Conservation (phyloP, 2,329 filamentous ascomycete genomes). For the Simplicillium sp. region DNA sequence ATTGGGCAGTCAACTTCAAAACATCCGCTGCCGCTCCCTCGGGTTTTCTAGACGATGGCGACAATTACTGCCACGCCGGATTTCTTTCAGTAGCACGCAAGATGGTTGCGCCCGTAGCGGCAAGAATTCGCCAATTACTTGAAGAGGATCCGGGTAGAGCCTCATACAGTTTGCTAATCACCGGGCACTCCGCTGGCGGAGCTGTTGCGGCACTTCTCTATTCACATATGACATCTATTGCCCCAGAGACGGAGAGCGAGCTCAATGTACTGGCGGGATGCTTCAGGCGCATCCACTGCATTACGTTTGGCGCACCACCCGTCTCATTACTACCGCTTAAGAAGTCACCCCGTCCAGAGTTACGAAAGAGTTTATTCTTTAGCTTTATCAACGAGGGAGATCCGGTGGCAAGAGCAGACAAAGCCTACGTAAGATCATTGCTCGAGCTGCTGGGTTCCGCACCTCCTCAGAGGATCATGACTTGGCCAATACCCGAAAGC, state of each 20-base stretch:
- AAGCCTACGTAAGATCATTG: conserved; percentile 62
- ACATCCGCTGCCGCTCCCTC: conserved; percentile 54
- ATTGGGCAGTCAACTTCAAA: conserved; percentile 79
- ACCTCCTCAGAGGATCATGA: conserved; percentile 31
- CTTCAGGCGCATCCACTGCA: conserved; percentile 74
- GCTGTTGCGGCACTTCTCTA: conserved; percentile 75
- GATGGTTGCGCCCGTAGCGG: conserved; percentile 66
- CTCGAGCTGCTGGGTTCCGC: conserved; percentile 61
- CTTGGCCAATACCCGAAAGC: conserved; percentile 57
- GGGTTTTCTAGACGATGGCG: conserved; percentile 67
- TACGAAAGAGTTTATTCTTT: conserved; percentile 64
- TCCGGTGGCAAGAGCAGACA: conserved; percentile 68
- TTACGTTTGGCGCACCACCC: conserved; percentile 79
- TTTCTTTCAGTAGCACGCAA: conserved; percentile 67
- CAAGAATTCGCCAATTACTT: conserved; percentile 58
- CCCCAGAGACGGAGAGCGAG: conserved; percentile 49
- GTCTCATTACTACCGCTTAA: conserved; percentile 60
- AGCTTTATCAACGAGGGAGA: conserved; percentile 82
- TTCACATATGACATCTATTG: conserved; percentile 64
- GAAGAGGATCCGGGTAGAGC: conserved; percentile 60
- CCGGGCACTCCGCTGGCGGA: conserved; percentile 78
- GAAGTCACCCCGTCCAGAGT: conserved; percentile 39
- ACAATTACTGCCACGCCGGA: conserved; percentile 71
- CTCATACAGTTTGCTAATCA: conserved; percentile 66
- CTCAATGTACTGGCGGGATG: conserved; percentile 58